Evolutionary conservation across 1,139 yeast genomes (phyloP), one percentile per base, ranked within the genome.

Genomic region (Debaryomyces psychrophilus): DNA sequence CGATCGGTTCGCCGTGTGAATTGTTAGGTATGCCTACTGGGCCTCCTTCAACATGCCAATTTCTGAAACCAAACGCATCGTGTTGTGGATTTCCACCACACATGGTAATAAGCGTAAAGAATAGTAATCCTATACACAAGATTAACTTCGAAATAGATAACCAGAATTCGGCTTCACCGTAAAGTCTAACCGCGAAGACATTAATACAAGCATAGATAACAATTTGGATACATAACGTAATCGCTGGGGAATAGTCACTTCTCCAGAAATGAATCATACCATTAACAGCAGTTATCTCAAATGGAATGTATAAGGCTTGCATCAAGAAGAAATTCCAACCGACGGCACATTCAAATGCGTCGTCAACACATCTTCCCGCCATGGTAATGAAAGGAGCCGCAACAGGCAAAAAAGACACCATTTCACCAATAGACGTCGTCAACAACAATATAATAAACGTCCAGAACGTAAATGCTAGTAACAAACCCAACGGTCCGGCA

Each of bases 121-220:
- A 57, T 53, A 88, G 80, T 38, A 89, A 73, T 0, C 95, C 96
- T 38, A 85, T 64, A 44, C 90, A 87, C 39, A 88, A 69, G 2
- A 87, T 54, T 40, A 88, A 81, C 64, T 89, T 89, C 43, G 87
- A 85, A 43, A 88, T 71, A 4, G 92, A 82, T 27, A 87, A 68
- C 92, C 92, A 87, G 60, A 87, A 88, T 64, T 88, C 96, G 42
- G 80, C 66, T 61, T 88, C 96, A 33, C 96, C 96, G 60, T 85
- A 89, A 46, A 77, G 71, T 48, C 76, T 73, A 34, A 89, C 96
- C 0, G 93, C 90, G 55, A 85, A 80, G 20, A 87, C 65, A 53
- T 88, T 85, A 53, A 89, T 84, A 29, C 77, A 50, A 31, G 82
- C 76, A 58, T 87, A 87, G 23, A 85, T 64, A 15, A 72, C 79